Percentiles rank a stretch among this genome's conserved stretches.
Conservation (phyloP, 345 rosid species). For the Atalantia buxifolia region DNA sequence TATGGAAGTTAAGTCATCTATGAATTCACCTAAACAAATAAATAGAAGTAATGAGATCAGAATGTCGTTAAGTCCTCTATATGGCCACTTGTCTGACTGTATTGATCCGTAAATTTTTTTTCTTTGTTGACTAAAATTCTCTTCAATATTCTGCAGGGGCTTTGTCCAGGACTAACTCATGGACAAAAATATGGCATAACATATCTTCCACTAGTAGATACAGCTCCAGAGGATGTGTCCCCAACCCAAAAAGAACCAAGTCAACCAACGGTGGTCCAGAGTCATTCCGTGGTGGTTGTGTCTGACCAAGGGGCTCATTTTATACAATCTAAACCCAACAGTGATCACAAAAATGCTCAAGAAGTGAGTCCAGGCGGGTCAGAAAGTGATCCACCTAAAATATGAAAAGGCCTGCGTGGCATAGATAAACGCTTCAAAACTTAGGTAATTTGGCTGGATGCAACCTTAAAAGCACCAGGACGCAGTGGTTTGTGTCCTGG, state of each 20-base stretch:
- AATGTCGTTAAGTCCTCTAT: not conserved
- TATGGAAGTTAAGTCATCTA: not conserved
- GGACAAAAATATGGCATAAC: slow-evolving; percentile 77
- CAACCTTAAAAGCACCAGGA: not conserved
- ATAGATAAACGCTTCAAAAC: not conserved
- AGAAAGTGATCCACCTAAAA: slow-evolving; percentile 15
- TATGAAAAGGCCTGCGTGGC: slow-evolving; percentile 8
- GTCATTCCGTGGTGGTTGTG: slow-evolving; percentile 31
- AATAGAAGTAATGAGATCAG: not conserved
- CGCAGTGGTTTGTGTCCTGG: not conserved
- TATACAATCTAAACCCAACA: slow-evolving; percentile 15
- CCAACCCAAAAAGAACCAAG: slow-evolving; percentile 20
- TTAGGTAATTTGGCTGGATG: slow-evolving; percentile 6
- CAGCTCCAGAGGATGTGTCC: slow-evolving; percentile 22
- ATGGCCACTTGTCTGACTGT: not conserved
- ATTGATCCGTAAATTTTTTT: not conserved
- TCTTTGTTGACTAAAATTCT: not conserved
- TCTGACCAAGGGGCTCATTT: slow-evolving; percentile 24
- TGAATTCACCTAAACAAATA: not conserved
- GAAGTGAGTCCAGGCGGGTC: slow-evolving; percentile 14
- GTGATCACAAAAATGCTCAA: not conserved
- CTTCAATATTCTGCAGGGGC: slow-evolving; percentile 47
- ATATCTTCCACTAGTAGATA: slow-evolving; percentile 37
- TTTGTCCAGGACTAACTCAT: slow-evolving; percentile 80
- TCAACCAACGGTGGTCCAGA: slow-evolving; percentile 15